Evolutionary conservation across 371 early-diverging fungal species (phyloP), one percentile per base, ranked within the genome.

Genomic region (Saksenaea vasiformis): DNA sequence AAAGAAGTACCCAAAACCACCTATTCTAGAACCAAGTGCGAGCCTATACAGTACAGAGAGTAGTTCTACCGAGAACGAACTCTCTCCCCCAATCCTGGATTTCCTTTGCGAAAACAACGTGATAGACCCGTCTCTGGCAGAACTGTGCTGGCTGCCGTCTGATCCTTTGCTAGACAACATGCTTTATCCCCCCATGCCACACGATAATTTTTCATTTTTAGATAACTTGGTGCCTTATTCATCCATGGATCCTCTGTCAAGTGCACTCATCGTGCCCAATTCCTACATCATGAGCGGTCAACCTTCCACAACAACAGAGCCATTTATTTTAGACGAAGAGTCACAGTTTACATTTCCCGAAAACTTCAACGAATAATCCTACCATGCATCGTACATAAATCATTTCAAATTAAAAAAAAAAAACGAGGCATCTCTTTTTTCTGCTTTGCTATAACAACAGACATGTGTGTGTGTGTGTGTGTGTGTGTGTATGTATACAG

Each of bases 1-100:
- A 9, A 27, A 58, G 38, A 47, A 38, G 19, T 58, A 58, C 41
- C 65, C 65, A 22, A 34, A 37, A 19, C 56, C 59, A 27, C 65
- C 65, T 5, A 13, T 24, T 8, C 59, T 28, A 9, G 56, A 53
- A 35, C 17, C 62, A n/a, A 47, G 51, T 11, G 10, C 22, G 22
- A 47, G 51, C 22, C 3, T 22, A 3, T 8, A 10, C 11, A 19
- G 22, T n/a, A 9, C 51, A 22, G 8, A 47, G 10, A 47, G 51
- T 11, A 22, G 26, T 22, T 1, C 4, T 10, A 10, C 1, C 22
- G 51, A 47, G 22, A 47, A 11, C 22, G 51, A 47, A 22, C 5
- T 47, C 51, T 22, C 51, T 5, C 24, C 24, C 17, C 22, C 10
- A 22, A 10, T 47, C 22, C 7, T 47, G 2, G 22, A 47, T 22